Percentiles rank a stretch among this genome's conserved stretches.
Conservation (phyloP, 176 grass and related monocot genomes). For the Oryza brachyantha region DNA sequence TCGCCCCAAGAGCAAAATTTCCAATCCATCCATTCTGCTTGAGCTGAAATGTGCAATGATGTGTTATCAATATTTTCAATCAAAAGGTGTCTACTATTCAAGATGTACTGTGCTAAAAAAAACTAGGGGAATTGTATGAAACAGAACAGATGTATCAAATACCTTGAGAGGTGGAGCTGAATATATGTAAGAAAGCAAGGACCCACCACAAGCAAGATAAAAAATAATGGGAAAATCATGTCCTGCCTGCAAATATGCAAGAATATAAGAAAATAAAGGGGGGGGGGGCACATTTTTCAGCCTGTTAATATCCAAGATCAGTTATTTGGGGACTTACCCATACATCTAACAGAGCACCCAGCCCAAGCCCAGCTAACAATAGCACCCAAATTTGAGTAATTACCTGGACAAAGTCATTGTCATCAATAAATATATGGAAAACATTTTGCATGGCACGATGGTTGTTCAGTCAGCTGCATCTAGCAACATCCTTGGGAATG, state of each 20-base stretch:
- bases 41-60: conserved; percentile 48
- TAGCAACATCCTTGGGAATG: conserved; percentile 12
- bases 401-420: conserved; percentile 54
- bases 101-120: conserved; percentile 26
- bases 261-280: conserved; percentile 26
- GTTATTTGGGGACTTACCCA: conserved; percentile 64
- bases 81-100: neutral
- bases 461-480: neutral
- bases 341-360: conserved; percentile 86
- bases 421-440: conserved; percentile 27
- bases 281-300: neutral
- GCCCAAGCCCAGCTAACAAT: conserved; percentile 78
- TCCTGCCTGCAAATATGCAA: conserved; percentile 69
- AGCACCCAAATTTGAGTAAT: conserved; percentile 96
- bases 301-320: neutral
- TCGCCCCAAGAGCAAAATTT: conserved; percentile 93
- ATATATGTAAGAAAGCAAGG: conserved; percentile 98
- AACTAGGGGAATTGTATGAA: neutral
- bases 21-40: conserved; percentile 99
- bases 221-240: conserved; percentile 87
- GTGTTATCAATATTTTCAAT: neutral
- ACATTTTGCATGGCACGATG: neutral
- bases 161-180: conserved; percentile 98
- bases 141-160: conserved; percentile 28
- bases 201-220: conserved; percentile 95